phyloP scores from a whole-genome alignment of 2,329 filamentous ascomycete species.

The Coniochaeta hoffmannii region DNA sequence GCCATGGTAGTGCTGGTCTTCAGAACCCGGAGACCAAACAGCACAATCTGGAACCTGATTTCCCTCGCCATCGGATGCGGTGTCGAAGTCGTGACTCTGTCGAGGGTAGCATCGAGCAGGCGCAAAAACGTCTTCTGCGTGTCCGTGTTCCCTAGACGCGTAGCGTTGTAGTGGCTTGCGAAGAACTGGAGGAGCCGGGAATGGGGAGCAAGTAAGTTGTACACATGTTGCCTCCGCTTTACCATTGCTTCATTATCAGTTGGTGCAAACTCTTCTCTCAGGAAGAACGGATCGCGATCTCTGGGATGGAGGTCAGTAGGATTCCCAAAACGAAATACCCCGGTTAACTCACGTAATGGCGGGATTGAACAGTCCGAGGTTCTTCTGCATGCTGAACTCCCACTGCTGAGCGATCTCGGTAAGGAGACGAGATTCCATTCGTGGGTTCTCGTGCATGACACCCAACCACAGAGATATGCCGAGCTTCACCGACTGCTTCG shows the following conservation, averaged over 20 bases:
- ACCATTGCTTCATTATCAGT: slow-evolving; percentile 71
- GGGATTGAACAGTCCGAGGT: slow-evolving; percentile 73
- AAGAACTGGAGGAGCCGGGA: slow-evolving; percentile 81
- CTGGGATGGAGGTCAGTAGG: slow-evolving; percentile 21
- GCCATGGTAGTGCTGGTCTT: slow-evolving; percentile 61
- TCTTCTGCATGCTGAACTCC: slow-evolving; percentile 74
- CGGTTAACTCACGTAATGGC: slow-evolving; percentile 47
- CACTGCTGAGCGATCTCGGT: slow-evolving; percentile 85
- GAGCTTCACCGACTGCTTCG: slow-evolving; percentile 89
- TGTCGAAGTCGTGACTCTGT: slow-evolving; percentile 61
- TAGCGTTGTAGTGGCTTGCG: slow-evolving; percentile 89
- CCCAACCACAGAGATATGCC: slow-evolving; percentile 95
- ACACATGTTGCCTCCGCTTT: slow-evolving; percentile 69
- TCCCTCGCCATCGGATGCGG: slow-evolving; percentile 85
- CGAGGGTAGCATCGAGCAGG: slow-evolving; percentile 70
- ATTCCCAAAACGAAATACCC: not conserved
- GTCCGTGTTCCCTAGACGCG: slow-evolving; percentile 74
- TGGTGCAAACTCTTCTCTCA: slow-evolving; percentile 87
- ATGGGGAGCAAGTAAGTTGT: slow-evolving; percentile 81
- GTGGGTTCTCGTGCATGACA: slow-evolving; percentile 91
- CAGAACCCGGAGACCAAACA: slow-evolving; percentile 75
- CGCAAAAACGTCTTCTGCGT: slow-evolving; percentile 76
- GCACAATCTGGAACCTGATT: slow-evolving; percentile 79
- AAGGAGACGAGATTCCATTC: slow-evolving; percentile 77
- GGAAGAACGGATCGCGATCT: slow-evolving; percentile 80